A percentile compares a stretch with the other conserved stretches of the same genome.
Conservation (phyloP, 495 filamentous ascomycete species). For the Xylaria palmicola region DNA sequence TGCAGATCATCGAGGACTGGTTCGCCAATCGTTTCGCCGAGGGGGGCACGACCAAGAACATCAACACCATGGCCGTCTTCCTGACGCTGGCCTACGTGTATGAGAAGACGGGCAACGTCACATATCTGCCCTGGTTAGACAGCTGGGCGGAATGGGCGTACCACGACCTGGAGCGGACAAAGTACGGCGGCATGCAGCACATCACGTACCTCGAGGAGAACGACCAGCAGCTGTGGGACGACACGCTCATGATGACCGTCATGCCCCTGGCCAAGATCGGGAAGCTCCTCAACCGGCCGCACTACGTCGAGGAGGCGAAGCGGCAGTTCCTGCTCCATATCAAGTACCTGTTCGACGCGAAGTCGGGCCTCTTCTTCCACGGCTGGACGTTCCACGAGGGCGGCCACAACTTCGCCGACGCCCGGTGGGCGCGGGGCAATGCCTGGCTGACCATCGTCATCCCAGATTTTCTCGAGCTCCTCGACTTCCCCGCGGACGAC, state of each 20-base stretch:
- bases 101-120: slow-evolving; percentile 59
- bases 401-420: slow-evolving; percentile 69
- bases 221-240: slow-evolving; percentile 71
- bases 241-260: slow-evolving; percentile 80
- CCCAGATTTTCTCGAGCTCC: slow-evolving; percentile 68
- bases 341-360: slow-evolving; percentile 68
- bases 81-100: slow-evolving; percentile 70
- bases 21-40: slow-evolving; percentile 62
- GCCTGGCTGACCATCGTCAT: slow-evolving; percentile 73
- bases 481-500: slow-evolving; percentile 56
- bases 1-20: slow-evolving; percentile 66
- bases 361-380: slow-evolving; percentile 69
- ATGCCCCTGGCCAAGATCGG: slow-evolving; percentile 75
- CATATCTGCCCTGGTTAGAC: slow-evolving; percentile 68
- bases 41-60: slow-evolving; percentile 74
- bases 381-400: slow-evolving; percentile 70
- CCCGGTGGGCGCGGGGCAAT: slow-evolving; percentile 65
- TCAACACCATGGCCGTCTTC: slow-evolving; percentile 76
- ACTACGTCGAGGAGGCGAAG: slow-evolving; percentile 72
- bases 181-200: slow-evolving; percentile 72
- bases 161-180: slow-evolving; percentile 66
- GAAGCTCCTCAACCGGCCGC: slow-evolving; percentile 57
- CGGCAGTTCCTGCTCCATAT: slow-evolving; percentile 70
- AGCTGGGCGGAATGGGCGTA: slow-evolving; percentile 76
- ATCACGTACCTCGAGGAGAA: slow-evolving; percentile 65